Percentiles rank a stretch among this genome's conserved stretches.
These are phyloP conservation scores for Exophiala aquamarina DNA, from an alignment of 2,329 filamentous ascomycete genomes.

Conservation along the genomic window DNA sequence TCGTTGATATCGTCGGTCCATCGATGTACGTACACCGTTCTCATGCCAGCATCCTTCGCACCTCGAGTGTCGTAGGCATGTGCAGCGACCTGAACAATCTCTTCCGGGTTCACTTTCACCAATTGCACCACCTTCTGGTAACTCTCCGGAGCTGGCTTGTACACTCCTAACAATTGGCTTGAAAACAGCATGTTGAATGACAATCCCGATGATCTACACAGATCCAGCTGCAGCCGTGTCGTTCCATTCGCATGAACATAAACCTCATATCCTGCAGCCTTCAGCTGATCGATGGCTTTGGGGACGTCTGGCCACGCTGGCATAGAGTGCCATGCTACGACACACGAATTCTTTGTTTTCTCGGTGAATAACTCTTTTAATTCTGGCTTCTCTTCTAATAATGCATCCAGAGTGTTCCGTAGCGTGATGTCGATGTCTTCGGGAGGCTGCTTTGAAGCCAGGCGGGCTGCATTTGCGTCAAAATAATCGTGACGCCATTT, in stretches of 20 bases:
- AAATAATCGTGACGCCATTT: conserved; percentile 55
- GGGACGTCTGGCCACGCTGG: conserved; percentile 53
- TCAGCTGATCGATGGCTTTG: conserved; percentile 42
- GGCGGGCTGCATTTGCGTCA: conserved; percentile 42
- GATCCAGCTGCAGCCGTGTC: conserved; percentile 55
- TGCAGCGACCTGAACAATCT: conserved; percentile 54
- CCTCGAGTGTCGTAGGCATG: conserved; percentile 56
- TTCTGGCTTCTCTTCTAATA: conserved; percentile 34
- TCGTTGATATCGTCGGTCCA: conserved; percentile 56
- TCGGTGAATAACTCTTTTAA: conserved; percentile 21
- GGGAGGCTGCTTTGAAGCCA: conserved; percentile 34
- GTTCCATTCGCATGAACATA: conserved; percentile 59
- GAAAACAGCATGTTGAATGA: conserved; percentile 55
- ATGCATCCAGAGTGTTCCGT: conserved; percentile 38
- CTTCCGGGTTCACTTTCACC: conserved; percentile 45
- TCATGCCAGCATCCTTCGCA: conserved; percentile 50
- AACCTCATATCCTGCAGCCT: conserved; percentile 40
- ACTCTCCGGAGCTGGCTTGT: conserved; percentile 49
- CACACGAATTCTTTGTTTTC: conserved; percentile 20
- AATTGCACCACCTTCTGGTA: conserved; percentile 50
- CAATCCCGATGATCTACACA: conserved; percentile 48
- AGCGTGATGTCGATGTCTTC: conserved; percentile 57
- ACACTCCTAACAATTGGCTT: conserved; percentile 50
- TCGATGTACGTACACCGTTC: conserved; percentile 53
- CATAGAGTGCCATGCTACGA: conserved; percentile 51